Evolutionary conservation across 495 filamentous ascomycete species (phyloP).

Genomic region (Terfezia claveryi): DNA sequence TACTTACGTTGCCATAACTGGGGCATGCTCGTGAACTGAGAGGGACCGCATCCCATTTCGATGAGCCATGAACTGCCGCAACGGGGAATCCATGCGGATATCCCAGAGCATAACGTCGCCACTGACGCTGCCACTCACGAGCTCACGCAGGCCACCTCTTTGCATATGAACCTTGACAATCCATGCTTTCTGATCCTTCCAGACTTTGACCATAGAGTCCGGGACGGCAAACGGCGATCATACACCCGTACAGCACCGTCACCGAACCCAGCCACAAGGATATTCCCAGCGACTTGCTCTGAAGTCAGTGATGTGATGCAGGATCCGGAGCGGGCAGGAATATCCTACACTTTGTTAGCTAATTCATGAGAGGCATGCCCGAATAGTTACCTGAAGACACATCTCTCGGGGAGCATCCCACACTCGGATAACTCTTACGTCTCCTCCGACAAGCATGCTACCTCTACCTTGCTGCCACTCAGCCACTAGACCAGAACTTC

Average conservation of each 20-base stretch:
- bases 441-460: slow-evolving; percentile 77
- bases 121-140: slow-evolving; percentile 66
- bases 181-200: slow-evolving; percentile 91
- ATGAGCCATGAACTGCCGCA: slow-evolving; percentile 54
- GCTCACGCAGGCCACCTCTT: slow-evolving; percentile 73
- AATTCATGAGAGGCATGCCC: not conserved
- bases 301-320: slow-evolving; percentile 91
- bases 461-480: slow-evolving; percentile 98
- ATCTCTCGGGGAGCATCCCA: slow-evolving; percentile 91
- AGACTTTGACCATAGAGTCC: slow-evolving; percentile 81
- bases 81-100: slow-evolving; percentile 56
- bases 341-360: slow-evolving; percentile 33
- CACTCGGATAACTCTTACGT: slow-evolving; percentile 82
- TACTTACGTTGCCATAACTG: slow-evolving; percentile 56
- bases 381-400: slow-evolving; percentile 44
- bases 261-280: slow-evolving; percentile 89
- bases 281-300: slow-evolving; percentile 87
- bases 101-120: slow-evolving; percentile 95
- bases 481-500: slow-evolving; percentile 85
- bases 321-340: slow-evolving; percentile 82
- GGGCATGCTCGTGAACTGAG: slow-evolving; percentile 88
- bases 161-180: slow-evolving; percentile 93
- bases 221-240: slow-evolving; percentile 61
- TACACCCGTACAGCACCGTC: slow-evolving; percentile 93
- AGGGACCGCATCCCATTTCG: slow-evolving; percentile 59